Base-by-base conservation (phyloP, 768 basidiomycete genomes). In the Tulasnella sp. region DNA sequence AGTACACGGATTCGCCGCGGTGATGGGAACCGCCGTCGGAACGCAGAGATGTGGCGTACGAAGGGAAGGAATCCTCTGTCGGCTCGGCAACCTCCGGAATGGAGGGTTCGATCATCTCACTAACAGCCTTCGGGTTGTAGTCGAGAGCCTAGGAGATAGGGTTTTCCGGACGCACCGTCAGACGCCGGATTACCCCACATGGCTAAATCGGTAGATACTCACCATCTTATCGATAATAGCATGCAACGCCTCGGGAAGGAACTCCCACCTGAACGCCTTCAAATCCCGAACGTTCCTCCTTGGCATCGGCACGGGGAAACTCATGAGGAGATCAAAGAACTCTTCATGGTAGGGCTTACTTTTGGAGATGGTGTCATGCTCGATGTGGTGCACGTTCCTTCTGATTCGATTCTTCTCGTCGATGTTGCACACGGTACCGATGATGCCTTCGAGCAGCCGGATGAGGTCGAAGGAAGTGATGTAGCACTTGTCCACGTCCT, bases 361-460 rank as follows among this genome's bases (percentile, higher is more conserved):
- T 74, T 96, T 99, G 27, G 87, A 86, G 3, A 97, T 83, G 0
- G 94, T 96, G 56, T 82, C 85, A 1, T 95, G 95, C 53, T 84
- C 79, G 68, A 96, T 86, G 24, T 88, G 90, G 70, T 99, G 94
- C 29, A 99, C 75, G 71, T 98, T 98, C 59, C 94, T 80, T 63
- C 95, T 77, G 66, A 97, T 95, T 54, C 95, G 78, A 67, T 97
- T 97, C 78, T 95, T 97, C 77, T 97, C 95, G 71, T 96, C 92
- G 50, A 96, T 87, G 29, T 84, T 84, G 68, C 96, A 94, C 51
- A 85, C 78, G 2, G 74, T 73, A 45, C 86, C 89, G 42, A 81
- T 78, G 50, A 86, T 73, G 64, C 83, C 83, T 73, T 97, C 91
- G 55, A 98, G 81, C 29, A 98, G 79, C 69, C 86, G 89, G 67